Evolutionary conservation across 2,329 filamentous ascomycete species (phyloP).

Genomic region (Fusarium citri): DNA sequence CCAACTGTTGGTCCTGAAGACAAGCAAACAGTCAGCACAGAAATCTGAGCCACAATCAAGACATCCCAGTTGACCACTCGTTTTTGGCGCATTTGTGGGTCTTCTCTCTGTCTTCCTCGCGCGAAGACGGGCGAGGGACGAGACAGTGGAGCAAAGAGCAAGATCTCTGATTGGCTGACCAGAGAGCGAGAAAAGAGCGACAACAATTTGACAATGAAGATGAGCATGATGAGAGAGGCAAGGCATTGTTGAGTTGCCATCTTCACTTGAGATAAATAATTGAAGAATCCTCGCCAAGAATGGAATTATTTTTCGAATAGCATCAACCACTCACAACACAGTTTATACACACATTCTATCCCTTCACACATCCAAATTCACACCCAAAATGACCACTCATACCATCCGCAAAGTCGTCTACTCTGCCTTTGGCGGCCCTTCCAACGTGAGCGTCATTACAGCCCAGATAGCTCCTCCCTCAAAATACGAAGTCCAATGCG

Average conservation of each 20-base stretch:
- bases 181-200: neutral
- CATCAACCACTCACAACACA: neutral
- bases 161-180: neutral
- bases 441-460: constrained; percentile 51
- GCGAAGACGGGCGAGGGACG: constrained; percentile 21
- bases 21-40: neutral
- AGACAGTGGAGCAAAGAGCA: neutral
- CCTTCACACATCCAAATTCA: neutral
- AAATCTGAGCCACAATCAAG: neutral
- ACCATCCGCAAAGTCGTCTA: constrained; percentile 60
- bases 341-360: neutral
- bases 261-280: neutral
- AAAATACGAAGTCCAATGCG: constrained; percentile 59
- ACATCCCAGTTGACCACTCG: constrained; percentile 3
- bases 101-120: neutral
- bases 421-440: constrained; percentile 55
- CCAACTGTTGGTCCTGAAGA: neutral
- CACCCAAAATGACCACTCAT: constrained; percentile 39
- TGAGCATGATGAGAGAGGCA: neutral
- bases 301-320: neutral
- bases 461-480: constrained; percentile 54
- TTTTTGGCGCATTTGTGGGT: constrained; percentile 19
- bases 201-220: neutral
- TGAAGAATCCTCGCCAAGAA: neutral
- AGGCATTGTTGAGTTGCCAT: neutral